These are phyloP conservation scores for Boletus tomentosulus DNA, from an alignment of 768 basidiomycete species.

Conservation along the genomic window DNA sequence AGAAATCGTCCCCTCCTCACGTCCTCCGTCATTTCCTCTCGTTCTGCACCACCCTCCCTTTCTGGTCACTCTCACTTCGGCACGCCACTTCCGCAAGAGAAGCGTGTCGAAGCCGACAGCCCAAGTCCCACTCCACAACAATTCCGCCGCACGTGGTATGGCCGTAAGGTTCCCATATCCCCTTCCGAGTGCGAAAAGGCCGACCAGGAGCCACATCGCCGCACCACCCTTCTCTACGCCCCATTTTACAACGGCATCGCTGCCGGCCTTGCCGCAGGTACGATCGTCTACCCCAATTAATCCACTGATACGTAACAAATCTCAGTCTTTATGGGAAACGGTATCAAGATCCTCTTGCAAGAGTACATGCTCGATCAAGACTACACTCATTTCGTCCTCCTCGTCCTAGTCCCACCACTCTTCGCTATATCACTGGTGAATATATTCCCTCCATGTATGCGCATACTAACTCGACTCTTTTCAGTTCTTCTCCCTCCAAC, in stretches of 20 bases:
- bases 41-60: constrained; percentile 30
- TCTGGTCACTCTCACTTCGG: constrained; percentile 36
- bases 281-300: not conserved
- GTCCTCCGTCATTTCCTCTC: constrained; percentile 24
- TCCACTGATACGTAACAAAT: not conserved
- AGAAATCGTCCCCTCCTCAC: constrained; percentile 30
- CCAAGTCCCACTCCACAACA: constrained; percentile 25
- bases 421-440: constrained; percentile 45
- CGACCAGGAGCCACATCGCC: constrained; percentile 6
- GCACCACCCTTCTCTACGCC: constrained; percentile 23
- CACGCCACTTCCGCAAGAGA: constrained; percentile 15
- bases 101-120: constrained; percentile 9
- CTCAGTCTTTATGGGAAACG: constrained; percentile 62
- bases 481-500: constrained; percentile 40
- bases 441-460: constrained; percentile 4
- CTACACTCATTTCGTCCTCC: constrained; percentile 39
- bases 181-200: constrained; percentile 30
- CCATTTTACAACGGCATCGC: constrained; percentile 27
- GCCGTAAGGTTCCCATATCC: constrained; percentile 43
- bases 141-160: constrained; percentile 57
- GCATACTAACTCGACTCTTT: constrained; percentile 8
- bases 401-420: constrained; percentile 37
- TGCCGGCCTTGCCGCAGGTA: constrained; percentile 25
- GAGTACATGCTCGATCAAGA: constrained; percentile 49
- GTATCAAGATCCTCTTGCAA: constrained; percentile 54